Evolutionary conservation across 345 rosid species (phyloP).

Genomic region (Cochlearia excelsa): DNA sequence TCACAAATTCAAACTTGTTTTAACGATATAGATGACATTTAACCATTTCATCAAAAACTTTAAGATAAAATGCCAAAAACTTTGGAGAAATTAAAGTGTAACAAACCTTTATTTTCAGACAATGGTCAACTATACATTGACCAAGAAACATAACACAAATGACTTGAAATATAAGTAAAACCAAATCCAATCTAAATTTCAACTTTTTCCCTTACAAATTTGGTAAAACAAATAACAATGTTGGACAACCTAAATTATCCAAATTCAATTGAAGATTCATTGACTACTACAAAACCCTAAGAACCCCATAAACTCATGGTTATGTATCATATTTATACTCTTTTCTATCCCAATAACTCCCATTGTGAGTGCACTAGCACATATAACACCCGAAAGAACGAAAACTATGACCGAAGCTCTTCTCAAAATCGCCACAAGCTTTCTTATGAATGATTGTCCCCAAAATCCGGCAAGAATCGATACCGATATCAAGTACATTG

Average conservation of each 20-base stretch:
- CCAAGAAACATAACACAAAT: slow-evolving; percentile 12
- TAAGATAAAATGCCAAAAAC: too few species aligned
- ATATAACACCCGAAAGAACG: slow-evolving; percentile 77
- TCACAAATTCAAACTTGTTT: too few species aligned
- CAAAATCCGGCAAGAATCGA: slow-evolving; percentile 80
- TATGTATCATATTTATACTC: slow-evolving; percentile 59
- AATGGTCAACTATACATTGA: slow-evolving; percentile 24
- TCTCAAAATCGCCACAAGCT: slow-evolving; percentile 44
- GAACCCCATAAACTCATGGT: slow-evolving; percentile 89
- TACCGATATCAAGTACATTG: slow-evolving; percentile 58
- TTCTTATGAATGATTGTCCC: slow-evolving; percentile 82
- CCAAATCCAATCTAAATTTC: too few species aligned
- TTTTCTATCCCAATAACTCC: slow-evolving; percentile 63
- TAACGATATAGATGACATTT: too few species aligned
- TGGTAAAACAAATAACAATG: not conserved
- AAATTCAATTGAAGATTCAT: slow-evolving; percentile 20
- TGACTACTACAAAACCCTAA: slow-evolving; percentile 69
- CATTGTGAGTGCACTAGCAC: slow-evolving; percentile 81
- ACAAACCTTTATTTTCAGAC: too few species aligned
- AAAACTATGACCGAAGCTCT: slow-evolving; percentile 74
- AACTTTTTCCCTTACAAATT: too few species aligned
- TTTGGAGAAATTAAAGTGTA: too few species aligned
- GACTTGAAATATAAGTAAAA: slow-evolving; percentile 23
- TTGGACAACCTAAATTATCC: slow-evolving; percentile 69
- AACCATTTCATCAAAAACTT: too few species aligned